Evolutionary conservation across 2,329 filamentous ascomycete genomes (phyloP).

Genomic region (Hypocreales sp.): DNA sequence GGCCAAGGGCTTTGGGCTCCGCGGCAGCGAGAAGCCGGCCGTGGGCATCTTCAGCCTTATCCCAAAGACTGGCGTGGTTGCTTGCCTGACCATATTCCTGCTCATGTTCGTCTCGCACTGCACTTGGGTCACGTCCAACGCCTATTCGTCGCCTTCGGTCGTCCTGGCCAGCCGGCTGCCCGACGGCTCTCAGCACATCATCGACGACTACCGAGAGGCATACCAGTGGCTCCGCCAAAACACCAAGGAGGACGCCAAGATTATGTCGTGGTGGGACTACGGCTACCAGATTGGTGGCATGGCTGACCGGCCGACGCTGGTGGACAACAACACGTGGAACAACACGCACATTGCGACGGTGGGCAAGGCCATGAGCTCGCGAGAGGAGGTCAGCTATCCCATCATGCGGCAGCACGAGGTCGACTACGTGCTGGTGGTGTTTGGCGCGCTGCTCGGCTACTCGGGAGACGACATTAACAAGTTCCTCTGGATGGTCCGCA

Average conservation of each 20-base stretch:
- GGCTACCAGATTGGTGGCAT: constrained; percentile 99
- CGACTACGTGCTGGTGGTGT: constrained; percentile 95
- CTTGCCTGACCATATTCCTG: constrained; percentile 61
- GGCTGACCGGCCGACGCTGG: constrained; percentile 90
- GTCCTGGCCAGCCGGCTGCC: constrained; percentile 85
- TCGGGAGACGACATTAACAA: constrained; percentile 99
- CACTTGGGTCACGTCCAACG: constrained; percentile 98
- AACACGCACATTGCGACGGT: constrained; percentile 99
- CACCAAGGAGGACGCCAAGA: constrained; percentile 85
- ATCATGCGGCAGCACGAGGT: constrained; percentile 98
- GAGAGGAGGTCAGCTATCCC: constrained; percentile 94
- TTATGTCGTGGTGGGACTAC: constrained; percentile 99
- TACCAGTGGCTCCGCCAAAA: constrained; percentile 99
- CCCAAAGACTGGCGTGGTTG: constrained; percentile 67
- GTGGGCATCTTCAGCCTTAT: constrained; percentile 71
- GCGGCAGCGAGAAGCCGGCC: constrained; percentile 54
- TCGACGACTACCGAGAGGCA: constrained; percentile 97
- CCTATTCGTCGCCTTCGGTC: constrained; percentile 95
- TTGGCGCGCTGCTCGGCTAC: constrained; percentile 89
- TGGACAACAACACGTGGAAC: constrained; percentile 99
- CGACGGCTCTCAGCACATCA: constrained; percentile 94
- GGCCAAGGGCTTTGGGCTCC: constrained; percentile 38
- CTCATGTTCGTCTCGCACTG: constrained; percentile 93
- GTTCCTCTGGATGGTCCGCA: constrained; percentile 99
- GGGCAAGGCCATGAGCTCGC: constrained; percentile 95